Evolutionary conservation across 1,139 yeast species (phyloP).

Genomic region (Pichia norvegensis): DNA sequence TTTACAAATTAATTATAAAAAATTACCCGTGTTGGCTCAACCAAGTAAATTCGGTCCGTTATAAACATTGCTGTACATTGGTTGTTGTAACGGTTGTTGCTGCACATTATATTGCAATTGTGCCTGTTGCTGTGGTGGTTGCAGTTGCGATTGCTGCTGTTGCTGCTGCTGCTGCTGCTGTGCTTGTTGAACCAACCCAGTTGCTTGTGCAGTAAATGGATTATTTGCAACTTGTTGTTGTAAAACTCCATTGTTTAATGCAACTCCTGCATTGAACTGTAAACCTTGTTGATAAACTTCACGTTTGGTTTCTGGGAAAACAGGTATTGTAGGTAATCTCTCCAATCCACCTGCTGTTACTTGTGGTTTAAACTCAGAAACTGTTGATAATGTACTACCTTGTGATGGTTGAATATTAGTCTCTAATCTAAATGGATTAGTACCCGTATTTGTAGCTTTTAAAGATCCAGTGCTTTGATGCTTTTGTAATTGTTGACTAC

Average conservation of each 20-base stretch:
- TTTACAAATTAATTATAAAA: background rate
- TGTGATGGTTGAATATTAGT: background rate
- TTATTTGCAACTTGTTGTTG: slow-evolving; percentile 10
- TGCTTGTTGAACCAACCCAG: slow-evolving; percentile 16
- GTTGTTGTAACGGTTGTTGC: slow-evolving; percentile 7
- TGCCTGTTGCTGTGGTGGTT: slow-evolving; percentile 4
- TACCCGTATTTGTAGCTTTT: slow-evolving; percentile 27
- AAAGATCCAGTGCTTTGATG: slow-evolving; percentile 8
- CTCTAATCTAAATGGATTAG: slow-evolving; percentile 44
- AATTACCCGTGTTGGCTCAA: too few species aligned
- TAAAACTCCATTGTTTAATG: slow-evolving; percentile 18
- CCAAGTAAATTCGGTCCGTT: slow-evolving; percentile 16
- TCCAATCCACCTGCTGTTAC: slow-evolving; percentile 67
- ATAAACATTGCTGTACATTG: slow-evolving; percentile 9
- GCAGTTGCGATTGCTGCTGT: slow-evolving; percentile 3
- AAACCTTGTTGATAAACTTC: slow-evolving; percentile 14
- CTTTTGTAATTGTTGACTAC: slow-evolving; percentile 4
- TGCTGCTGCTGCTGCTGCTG: slow-evolving; percentile 13
- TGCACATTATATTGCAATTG: slow-evolving; percentile 2
- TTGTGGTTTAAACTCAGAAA: slow-evolving; percentile 33
- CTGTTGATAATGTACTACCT: background rate
- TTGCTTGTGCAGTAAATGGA: slow-evolving; percentile 14
- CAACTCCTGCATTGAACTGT: slow-evolving; percentile 20
- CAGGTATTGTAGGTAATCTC: slow-evolving; percentile 51
- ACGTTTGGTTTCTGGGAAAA: slow-evolving; percentile 54